phyloP scores from a whole-genome alignment of 225 moss, liverwort and hornwort species.

The Marchantia polymorpha region DNA sequence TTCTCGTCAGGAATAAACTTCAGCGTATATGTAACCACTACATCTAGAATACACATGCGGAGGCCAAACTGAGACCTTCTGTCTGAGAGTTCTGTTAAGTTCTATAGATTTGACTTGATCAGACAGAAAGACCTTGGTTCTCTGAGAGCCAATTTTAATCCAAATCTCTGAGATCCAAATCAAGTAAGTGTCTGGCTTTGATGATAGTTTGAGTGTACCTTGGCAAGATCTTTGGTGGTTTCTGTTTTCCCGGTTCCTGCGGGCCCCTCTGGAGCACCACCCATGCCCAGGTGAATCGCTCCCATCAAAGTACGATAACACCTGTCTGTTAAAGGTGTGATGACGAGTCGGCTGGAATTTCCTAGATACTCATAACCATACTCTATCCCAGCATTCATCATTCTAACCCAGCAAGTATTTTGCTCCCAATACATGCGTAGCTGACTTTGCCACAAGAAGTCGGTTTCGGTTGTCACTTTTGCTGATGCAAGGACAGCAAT shows the following conservation, averaged over 20 bases:
- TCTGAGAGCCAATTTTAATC: neutral
- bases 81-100: neutral
- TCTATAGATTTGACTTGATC: neutral
- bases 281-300: slow-evolving; percentile 79
- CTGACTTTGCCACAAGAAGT: slow-evolving; percentile 94
- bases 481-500: slow-evolving; percentile 51
- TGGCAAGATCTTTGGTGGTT: slow-evolving; percentile 83
- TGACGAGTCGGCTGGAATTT: slow-evolving; percentile 79
- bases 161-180: no score
- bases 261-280: slow-evolving; percentile 85
- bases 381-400: slow-evolving; percentile 86
- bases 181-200: neutral
- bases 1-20: no score
- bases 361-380: slow-evolving; percentile 92
- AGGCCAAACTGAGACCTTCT: neutral
- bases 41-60: neutral
- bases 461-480: slow-evolving; percentile 54
- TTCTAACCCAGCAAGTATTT: slow-evolving; percentile 74
- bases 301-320: slow-evolving; percentile 90
- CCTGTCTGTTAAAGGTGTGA: slow-evolving; percentile 86
- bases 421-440: slow-evolving; percentile 89
- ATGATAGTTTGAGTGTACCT: slow-evolving; percentile 31
- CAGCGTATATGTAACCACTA: no score
- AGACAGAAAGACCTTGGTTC: neutral
- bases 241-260: slow-evolving; percentile 89